Evolutionary conservation across 2,329 filamentous ascomycete genomes (phyloP), one percentile per base, ranked within the genome.

Genomic region (Waltergamsia citrina): DNA sequence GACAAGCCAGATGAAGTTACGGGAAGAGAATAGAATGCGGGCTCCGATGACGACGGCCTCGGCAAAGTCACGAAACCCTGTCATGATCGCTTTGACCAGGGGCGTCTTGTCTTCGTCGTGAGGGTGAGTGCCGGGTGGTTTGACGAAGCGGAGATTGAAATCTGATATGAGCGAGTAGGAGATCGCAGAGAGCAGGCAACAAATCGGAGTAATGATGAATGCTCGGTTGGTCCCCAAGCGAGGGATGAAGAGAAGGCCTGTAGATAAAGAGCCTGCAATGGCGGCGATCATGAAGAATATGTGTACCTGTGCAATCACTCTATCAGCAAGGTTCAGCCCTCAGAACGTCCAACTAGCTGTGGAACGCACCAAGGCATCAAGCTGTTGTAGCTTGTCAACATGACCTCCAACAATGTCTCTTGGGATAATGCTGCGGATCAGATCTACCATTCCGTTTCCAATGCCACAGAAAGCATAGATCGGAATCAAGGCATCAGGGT

Each of bases 321-420:
- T 15, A 17, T 28, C 12, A 28, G 26, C 19, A n/a, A n/a, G n/a
- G n/a, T n/a, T n/a, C n/a, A n/a, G n/a, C n/a, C n/a, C n/a, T n/a
- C n/a, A n/a, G n/a, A n/a, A n/a, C n/a, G n/a, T n/a, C n/a, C n/a
- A n/a, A n/a, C n/a, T n/a, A n/a, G n/a, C n/a, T n/a, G n/a, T n/a
- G n/a, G n/a, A n/a, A 30, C 41, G 34, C 10, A 43, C 52, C 15
- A 64, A 38, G 2, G 62, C 57, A 43, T 63, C 65, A 59, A 69
- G 62, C 21, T 57, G 59, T 31, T 63, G 56, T 12, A 70, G 51
- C 42, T 69, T 70, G 30, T 65, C 59, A 2, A 69, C 54, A 37
- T 69, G 59, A 23, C 65, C 65, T 16, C 65, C 65, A 2, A 69
- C 66, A 22, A 70, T 64, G 38, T 71, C 65, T 24, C 65, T 50